Percentiles rank a stretch among this genome's conserved stretches.
These are phyloP conservation scores for Geranomyces michiganensis DNA, from an alignment of 192 early-diverging fungal species.

Conservation along the genomic window DNA sequence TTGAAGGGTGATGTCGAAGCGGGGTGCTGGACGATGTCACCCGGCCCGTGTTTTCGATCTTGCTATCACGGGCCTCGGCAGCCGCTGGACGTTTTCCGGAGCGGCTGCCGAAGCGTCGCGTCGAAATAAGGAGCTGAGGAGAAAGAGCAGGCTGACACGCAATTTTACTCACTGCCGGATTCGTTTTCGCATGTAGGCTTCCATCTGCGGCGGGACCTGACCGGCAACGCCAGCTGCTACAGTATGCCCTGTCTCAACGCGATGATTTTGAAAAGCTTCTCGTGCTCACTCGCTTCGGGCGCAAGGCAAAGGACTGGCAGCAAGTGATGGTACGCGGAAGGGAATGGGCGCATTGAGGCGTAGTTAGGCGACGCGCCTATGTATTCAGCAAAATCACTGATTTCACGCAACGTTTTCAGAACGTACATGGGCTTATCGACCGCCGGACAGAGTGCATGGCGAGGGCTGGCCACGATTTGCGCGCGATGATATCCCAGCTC, in stretches of 20 bases:
- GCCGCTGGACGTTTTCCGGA: neutral
- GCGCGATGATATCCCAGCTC: constrained; percentile 11
- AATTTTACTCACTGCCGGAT: no score
- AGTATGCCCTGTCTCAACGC: constrained; percentile 13
- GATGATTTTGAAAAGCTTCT: constrained; percentile 17
- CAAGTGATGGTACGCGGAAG: constrained; percentile 2
- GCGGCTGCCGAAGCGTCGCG: neutral
- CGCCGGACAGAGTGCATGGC: constrained; percentile 2
- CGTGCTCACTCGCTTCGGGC: constrained; percentile 8
- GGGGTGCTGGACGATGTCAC: no score
- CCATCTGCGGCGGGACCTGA: neutral
- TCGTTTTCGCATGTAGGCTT: constrained; percentile 1
- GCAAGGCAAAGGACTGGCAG: constrained; percentile 21
- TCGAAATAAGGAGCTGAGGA: neutral
- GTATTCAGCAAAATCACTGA: no score
- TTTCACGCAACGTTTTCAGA: neutral
- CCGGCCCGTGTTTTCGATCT: neutral
- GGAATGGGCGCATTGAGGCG: neutral
- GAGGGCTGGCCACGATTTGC: constrained; percentile 14
- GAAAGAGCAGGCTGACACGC: neutral
- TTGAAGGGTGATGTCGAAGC: no score
- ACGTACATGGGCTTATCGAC: constrained; percentile 26
- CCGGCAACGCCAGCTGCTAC: constrained; percentile 10
- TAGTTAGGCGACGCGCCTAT: neutral
- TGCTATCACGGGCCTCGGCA: neutral